Base-by-base conservation (phyloP, 2,329 filamentous ascomycete species). In the Cladophialophora exuberans region DNA sequence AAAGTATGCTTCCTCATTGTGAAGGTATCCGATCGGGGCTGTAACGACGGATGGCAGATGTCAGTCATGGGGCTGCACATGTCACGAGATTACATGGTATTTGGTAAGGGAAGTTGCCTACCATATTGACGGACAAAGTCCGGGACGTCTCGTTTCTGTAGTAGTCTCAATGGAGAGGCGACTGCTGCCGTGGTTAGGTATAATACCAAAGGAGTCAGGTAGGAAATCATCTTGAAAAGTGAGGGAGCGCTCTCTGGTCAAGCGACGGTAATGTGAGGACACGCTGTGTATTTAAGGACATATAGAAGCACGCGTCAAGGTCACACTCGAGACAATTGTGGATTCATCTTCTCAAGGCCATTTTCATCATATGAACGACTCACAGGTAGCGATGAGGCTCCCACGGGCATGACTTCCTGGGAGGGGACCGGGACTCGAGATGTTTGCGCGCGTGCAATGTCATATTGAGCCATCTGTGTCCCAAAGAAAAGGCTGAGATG, bases 11-110 rank as follows among this genome's bases (percentile, higher is more conserved):
- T 82, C 79, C 56, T 71, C 58, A 22, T 72, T 73, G 58, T 80
- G 73, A 6, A 81, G 71, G 71, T 76, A 81, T 28, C 80, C 71
- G 3, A 81, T 57, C 6, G 79, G 79, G 28, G 79, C 79, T 81
- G 45, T 28, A 23, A 18, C 7, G 13, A 23, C 6, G 15, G 17
- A 20, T 33, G 18, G 46, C 7, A 39, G n/a, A n/a, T n/a, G n/a
- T n/a, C n/a, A n/a, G n/a, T n/a, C n/a, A n/a, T n/a, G n/a, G n/a
- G n/a, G n/a, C n/a, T n/a, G n/a, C n/a, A n/a, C n/a, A n/a, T n/a
- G n/a, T n/a, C n/a, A n/a, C n/a, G n/a, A n/a, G n/a, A n/a, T n/a
- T n/a, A n/a, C n/a, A n/a, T n/a, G n/a, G n/a, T n/a, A n/a, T n/a
- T n/a, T n/a, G 25, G 35, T 18, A 10, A 11, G 18, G 7, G 18